Evolutionary conservation across 2,329 filamentous ascomycete genomes (phyloP).

Genomic region (Penicillium sclerotigenum): DNA sequence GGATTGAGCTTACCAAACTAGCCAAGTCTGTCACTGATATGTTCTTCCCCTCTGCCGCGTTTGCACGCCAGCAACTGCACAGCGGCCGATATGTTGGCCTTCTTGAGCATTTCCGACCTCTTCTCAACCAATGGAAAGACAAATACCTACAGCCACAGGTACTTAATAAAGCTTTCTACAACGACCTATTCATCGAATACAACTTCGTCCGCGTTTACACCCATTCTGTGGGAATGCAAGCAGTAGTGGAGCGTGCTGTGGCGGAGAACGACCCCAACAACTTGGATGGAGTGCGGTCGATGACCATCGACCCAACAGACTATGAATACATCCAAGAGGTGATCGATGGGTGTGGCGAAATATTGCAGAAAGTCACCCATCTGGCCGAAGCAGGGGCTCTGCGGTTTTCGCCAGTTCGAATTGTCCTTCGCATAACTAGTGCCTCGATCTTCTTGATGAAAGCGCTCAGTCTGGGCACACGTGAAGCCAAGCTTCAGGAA

Average conservation of each 20-base stretch:
- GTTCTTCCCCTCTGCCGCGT: slow-evolving; percentile 47
- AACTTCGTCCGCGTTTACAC: slow-evolving; percentile 47
- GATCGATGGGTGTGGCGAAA: slow-evolving; percentile 53
- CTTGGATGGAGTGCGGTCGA: slow-evolving; percentile 38
- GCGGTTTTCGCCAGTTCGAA: slow-evolving; percentile 53
- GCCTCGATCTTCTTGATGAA: slow-evolving; percentile 56
- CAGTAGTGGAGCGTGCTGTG: slow-evolving; percentile 54
- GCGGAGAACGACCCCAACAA: slow-evolving; percentile 33
- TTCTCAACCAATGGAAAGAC: slow-evolving; percentile 39
- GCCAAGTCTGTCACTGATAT: slow-evolving; percentile 54
- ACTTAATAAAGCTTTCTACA: slow-evolving; percentile 40
- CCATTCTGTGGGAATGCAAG: slow-evolving; percentile 53
- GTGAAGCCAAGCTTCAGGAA: slow-evolving; percentile 49
- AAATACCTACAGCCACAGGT: slow-evolving; percentile 34
- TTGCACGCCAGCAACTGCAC: slow-evolving; percentile 36
- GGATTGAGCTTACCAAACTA: slow-evolving; percentile 49
- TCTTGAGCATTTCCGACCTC: slow-evolving; percentile 41
- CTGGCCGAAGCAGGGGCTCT: slow-evolving; percentile 48
- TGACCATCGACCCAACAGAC: slow-evolving; percentile 50
- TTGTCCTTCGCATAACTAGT: slow-evolving; percentile 54
- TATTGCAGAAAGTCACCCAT: slow-evolving; percentile 50
- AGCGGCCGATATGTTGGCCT: slow-evolving; percentile 53
- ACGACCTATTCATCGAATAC: slow-evolving; percentile 55
- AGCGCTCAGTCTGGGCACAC: slow-evolving; percentile 50
- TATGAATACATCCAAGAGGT: slow-evolving; percentile 57